Evolutionary conservation across 192 early-diverging fungal genomes (phyloP), one percentile per base, ranked within the genome.

Genomic region (Backusella australiensis): DNA sequence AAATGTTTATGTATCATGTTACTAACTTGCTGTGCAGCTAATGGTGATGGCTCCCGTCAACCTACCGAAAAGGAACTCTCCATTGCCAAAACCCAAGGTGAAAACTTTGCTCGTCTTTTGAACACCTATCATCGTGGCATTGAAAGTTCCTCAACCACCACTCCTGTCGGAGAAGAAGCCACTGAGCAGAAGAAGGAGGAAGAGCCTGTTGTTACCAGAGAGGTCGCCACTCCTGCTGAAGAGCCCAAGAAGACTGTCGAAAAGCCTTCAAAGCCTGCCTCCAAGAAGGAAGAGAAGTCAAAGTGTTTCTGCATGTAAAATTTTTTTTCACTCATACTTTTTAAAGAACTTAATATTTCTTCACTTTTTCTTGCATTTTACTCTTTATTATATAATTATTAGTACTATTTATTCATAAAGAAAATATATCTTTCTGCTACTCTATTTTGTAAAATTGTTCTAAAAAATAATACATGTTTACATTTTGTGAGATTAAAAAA

Each of bases 11-110:
- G 23, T 59, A 59, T 59, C 53, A 59, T 59, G 53, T 35, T 67
- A 35, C 34, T 67, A 67, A 35, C 34, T 35, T 17, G 19, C 3
- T 34, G 8, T 68, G 17, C 59, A 49, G 87, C 91, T 19, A 81
- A 82, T 35, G 82, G 87, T 67, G 92, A 94, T 75, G 94, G 93
- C 0, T 87, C 86, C 17, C 89, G 92, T 42, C 84, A 90, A 67
- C 85, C 88, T 26, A 75, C 80, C 49, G 85, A 92, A 81, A 88
- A 89, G 79, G 92, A 92, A 75, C 81, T 91, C n/a, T 91, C 85
- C 14, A 83, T 90, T 71, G 89, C 89, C 5, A 74, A 75, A 56
- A n/a, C 74, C 38, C 91, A 92, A 83, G 91, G 91, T 56, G 85
- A 90, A 75, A 65, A 75, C 21, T 92, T 91, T 78, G 90, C 83